Percentiles rank a stretch among this genome's conserved stretches.
Conservation (phyloP, 805 yeast species). For the Cyberlindnera amylophila region DNA sequence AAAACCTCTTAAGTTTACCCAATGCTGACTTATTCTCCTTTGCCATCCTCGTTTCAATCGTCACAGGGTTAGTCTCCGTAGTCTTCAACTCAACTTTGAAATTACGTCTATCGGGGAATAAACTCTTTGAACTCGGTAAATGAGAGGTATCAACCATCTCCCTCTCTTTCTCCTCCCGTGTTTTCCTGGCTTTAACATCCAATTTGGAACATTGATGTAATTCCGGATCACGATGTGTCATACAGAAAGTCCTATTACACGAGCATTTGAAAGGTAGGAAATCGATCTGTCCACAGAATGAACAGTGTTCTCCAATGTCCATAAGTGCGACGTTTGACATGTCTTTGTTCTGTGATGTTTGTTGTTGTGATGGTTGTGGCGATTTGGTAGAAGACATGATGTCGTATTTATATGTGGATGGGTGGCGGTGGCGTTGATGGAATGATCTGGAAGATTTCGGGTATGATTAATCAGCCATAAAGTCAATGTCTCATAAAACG, state of each 20-base stretch:
- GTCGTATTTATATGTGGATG: no score
- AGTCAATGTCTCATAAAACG: no score
- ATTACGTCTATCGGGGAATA: slow-evolving; percentile 26
- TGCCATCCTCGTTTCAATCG: slow-evolving; percentile 7
- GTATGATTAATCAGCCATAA: no score
- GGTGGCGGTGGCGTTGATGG: no score
- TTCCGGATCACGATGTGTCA: slow-evolving; percentile 24
- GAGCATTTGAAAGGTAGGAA: slow-evolving; percentile 28
- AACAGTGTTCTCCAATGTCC: slow-evolving; percentile 30
- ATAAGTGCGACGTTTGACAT: slow-evolving; percentile 28
- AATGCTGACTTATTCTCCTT: slow-evolving; percentile 15
- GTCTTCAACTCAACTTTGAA: slow-evolving; percentile 21
- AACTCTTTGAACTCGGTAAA: slow-evolving; percentile 22
- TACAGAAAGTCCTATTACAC: slow-evolving; percentile 24
- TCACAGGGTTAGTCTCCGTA: slow-evolving; percentile 16
- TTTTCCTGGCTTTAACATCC: neutral
- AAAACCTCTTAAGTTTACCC: slow-evolving; percentile 20
- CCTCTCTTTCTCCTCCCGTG: no score
- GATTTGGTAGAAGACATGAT: no score
- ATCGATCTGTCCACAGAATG: slow-evolving; percentile 29
- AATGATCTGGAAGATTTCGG: no score
- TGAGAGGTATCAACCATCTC: slow-evolving; percentile 18
- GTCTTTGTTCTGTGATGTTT: no score
- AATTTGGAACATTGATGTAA: slow-evolving; percentile 19
- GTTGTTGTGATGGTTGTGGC: no score